phyloP scores from a whole-genome alignment of 1,284 basidiomycete genomes.

The Calocybe gambosa region DNA sequence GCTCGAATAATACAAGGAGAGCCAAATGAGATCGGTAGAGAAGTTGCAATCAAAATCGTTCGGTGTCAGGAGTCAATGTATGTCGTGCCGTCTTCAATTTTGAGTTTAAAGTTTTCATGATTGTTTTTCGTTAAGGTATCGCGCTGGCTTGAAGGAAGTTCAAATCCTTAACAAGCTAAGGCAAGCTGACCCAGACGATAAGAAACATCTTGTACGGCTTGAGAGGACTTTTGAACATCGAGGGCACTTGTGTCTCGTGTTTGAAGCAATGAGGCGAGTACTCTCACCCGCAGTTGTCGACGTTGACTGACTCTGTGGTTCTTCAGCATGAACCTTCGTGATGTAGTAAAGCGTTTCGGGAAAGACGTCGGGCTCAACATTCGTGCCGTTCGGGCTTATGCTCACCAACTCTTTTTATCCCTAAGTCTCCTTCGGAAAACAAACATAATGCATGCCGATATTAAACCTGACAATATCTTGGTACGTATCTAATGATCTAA shows the following conservation, averaged over 20 bases:
- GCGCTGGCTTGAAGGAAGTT: constrained; percentile 91
- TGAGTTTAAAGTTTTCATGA: not conserved
- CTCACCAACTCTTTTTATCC: constrained; percentile 92
- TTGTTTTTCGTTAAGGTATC: constrained; percentile 58
- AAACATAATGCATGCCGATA: constrained; percentile 96
- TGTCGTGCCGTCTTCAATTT: constrained; percentile 25
- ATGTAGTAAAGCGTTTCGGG: constrained; percentile 98
- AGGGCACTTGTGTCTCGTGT: constrained; percentile 95
- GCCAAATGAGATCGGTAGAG: constrained; percentile 56
- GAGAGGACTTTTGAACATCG: constrained; percentile 95
- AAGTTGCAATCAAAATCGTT: constrained; percentile 98
- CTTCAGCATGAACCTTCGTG: constrained; percentile 91
- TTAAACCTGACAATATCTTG: constrained; percentile 95
- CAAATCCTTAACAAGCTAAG: constrained; percentile 84
- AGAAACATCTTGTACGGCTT: constrained; percentile 90
- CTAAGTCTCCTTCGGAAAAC: constrained; percentile 82
- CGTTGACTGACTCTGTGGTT: constrained; percentile 6
- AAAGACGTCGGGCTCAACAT: constrained; percentile 97
- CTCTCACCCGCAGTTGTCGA: not conserved
- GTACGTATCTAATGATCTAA: constrained; percentile 37
- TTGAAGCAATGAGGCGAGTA: constrained; percentile 83
- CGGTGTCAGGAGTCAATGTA: constrained; percentile 96
- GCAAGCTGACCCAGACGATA: constrained; percentile 92
- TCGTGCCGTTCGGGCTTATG: constrained; percentile 94
- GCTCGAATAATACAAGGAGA: constrained; percentile 81